Evolutionary conservation across 352 stramenopile species (phyloP).

Genomic region (Pythium scleroteichum): DNA sequence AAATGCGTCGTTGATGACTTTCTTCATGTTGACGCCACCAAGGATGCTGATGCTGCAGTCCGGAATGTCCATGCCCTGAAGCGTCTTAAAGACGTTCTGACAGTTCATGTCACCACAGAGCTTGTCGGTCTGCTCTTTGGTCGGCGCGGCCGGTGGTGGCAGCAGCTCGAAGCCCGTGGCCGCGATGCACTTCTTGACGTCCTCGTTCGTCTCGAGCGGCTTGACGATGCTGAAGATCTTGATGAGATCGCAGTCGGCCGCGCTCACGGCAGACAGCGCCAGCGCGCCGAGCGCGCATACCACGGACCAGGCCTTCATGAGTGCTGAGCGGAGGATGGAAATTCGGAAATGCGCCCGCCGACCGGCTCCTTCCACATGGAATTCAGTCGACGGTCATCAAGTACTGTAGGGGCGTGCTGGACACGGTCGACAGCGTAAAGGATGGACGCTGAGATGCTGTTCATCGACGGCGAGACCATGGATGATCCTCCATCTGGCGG

Average conservation of each 20-base stretch:
- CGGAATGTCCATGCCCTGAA: slow-evolving; percentile 39
- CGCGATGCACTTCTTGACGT: slow-evolving; percentile 37
- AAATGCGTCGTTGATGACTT: slow-evolving; percentile 27
- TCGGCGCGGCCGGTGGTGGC: slow-evolving; percentile 28
- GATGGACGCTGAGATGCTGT: too few relatives aligned
- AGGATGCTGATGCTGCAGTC: slow-evolving; percentile 47
- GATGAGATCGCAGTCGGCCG: slow-evolving; percentile 35
- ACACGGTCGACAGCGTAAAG: too few relatives aligned
- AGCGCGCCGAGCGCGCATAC: slow-evolving; percentile 17
- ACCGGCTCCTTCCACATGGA: background rate
- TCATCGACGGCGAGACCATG: background rate
- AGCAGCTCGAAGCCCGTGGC: slow-evolving; percentile 40
- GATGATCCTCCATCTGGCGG: slow-evolving; percentile 4
- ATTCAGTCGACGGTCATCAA: background rate
- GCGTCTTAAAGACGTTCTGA: slow-evolving; percentile 27
- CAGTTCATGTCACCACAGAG: slow-evolving; percentile 31
- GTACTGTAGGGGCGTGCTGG: background rate
- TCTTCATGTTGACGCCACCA: slow-evolving; percentile 47
- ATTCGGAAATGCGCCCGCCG: background rate
- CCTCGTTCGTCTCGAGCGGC: slow-evolving; percentile 33
- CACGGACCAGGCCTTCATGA: slow-evolving; percentile 24
- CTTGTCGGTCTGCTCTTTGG: slow-evolving; percentile 36
- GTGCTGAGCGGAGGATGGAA: background rate
- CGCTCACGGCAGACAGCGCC: slow-evolving; percentile 12
- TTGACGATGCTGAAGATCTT: slow-evolving; percentile 39